Percentiles rank a stretch among this genome's conserved stretches.
These are phyloP conservation scores for Termitomyces sp. DNA, from an alignment of 768 basidiomycete genomes.

Conservation along the genomic window DNA sequence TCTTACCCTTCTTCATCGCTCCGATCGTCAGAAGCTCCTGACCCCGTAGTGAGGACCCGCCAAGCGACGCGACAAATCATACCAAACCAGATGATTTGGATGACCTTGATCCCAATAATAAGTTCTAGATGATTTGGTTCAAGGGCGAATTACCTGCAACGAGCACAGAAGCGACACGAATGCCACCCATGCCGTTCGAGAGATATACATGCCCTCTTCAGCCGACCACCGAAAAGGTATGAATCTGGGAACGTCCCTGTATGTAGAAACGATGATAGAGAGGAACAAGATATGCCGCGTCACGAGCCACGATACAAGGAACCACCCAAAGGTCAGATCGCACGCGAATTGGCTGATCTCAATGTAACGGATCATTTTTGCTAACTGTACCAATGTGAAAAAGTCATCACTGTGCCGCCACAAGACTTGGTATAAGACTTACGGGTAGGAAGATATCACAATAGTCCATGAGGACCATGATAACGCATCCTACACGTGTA, in stretches of 20 bases:
- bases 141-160: conserved; percentile 47
- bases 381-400: conserved; percentile 45
- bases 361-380: conserved; percentile 94
- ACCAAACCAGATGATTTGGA: conserved; percentile 80
- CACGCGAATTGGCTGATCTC: conserved; percentile 51
- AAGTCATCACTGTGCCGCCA: neutral
- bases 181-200: conserved; percentile 29
- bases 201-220: conserved; percentile 50
- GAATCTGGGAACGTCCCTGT: conserved; percentile 41
- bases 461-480: conserved; percentile 91
- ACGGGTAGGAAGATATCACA: conserved; percentile 92
- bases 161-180: conserved; percentile 54
- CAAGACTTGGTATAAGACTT: conserved; percentile 25
- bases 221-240: conserved; percentile 57
- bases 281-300: conserved; percentile 85
- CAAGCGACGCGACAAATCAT: conserved; percentile 85
- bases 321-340: conserved; percentile 72
- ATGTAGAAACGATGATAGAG: conserved; percentile 58
- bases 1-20: conserved; percentile 76
- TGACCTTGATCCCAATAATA: conserved; percentile 33
- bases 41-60: conserved; percentile 63
- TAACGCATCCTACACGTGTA: conserved; percentile 84
- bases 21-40: conserved; percentile 75
- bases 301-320: conserved; percentile 86
- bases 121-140: conserved; percentile 2